Evolutionary conservation across 2,329 filamentous ascomycete species (phyloP).

Genomic region (Colletotrichum spinosum): DNA sequence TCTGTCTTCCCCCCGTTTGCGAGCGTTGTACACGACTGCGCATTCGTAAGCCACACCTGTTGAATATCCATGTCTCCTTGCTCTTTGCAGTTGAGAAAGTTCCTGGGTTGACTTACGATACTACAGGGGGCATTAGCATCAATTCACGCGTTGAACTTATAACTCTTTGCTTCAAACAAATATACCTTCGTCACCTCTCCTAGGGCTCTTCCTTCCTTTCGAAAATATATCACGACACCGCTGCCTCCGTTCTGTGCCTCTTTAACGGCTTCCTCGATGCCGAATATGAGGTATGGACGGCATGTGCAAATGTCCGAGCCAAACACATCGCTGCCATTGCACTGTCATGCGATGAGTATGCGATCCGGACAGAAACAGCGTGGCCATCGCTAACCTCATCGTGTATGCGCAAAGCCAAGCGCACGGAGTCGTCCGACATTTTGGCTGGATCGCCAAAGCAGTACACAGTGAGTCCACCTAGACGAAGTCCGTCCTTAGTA

Average conservation of each 20-base stretch:
- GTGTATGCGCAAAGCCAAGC: conserved; percentile 85
- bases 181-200: conserved; percentile 95
- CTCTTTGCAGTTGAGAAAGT: too few relatives aligned
- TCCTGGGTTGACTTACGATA: conserved; percentile 54
- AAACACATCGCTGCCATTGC: conserved; percentile 97
- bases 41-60: too few relatives aligned
- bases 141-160: background rate
- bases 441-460: conserved; percentile 96
- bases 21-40: conserved; percentile 77
- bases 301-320: conserved; percentile 98
- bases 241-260: conserved; percentile 94
- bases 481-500: background rate
- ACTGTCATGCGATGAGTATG: conserved; percentile 55
- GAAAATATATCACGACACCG: conserved; percentile 97
- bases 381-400: conserved; percentile 61
- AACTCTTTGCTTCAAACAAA: conserved; percentile 22
- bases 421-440: conserved; percentile 87
- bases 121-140: conserved; percentile 50
- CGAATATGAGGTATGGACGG: conserved; percentile 94
- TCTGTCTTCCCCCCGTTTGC: conserved; percentile 81
- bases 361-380: background rate
- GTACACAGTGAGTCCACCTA: conserved; percentile 91
- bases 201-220: conserved; percentile 93
- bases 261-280: conserved; percentile 96
- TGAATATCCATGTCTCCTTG: background rate